Base-by-base conservation (phyloP, 371 early-diverging fungal species). In the Apophysomyces variabilis region DNA sequence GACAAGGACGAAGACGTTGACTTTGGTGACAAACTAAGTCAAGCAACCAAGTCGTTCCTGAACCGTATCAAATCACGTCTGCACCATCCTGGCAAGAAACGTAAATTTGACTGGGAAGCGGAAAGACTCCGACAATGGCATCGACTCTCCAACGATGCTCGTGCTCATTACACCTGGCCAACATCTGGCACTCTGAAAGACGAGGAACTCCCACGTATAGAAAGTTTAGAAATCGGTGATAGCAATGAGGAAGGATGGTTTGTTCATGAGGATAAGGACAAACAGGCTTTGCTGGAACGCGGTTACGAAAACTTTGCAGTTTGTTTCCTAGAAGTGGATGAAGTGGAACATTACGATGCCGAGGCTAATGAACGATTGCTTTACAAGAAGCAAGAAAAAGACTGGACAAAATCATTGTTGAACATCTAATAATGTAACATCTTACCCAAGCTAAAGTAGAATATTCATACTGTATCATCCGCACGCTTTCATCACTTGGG, bases 271-370 rank as follows among this genome's bases (percentile, higher is more conserved):
- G 71, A 77, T 45, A 35, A 67, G 26, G 57, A 69, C 32, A 61
- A 71, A 5, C 74, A 74, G 41, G 65, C 61, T 3, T 32, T 71
- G 8, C 37, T 78, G 50, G 70, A 81, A 56, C 63, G 74, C 57
- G 76, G 74, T 1, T 80, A 69, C 57, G 71, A 70, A 18, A 76
- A 76, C 54, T 81, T 81, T 68, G 70, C 64, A 0, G 35, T 81
- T n/a, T 59, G 78, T 4, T 61, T 73, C 21, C 56, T 81, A 4
- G 63, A 74, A 37, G 77, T 83, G 7, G 65, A 58, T 12, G 70
- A 70, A 56, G 73, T 76, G 36, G 67, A 68, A 57, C 64, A 75
- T 59, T 63, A 73, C 58, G 41, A 58, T 58, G 18, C 64, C 35
- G 39, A 54, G 18, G 37, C 32, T 6, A 26, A 45, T 26, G 45